Base-by-base conservation (phyloP, 352 stramenopile genomes). In the Phytophthora quininea region DNA sequence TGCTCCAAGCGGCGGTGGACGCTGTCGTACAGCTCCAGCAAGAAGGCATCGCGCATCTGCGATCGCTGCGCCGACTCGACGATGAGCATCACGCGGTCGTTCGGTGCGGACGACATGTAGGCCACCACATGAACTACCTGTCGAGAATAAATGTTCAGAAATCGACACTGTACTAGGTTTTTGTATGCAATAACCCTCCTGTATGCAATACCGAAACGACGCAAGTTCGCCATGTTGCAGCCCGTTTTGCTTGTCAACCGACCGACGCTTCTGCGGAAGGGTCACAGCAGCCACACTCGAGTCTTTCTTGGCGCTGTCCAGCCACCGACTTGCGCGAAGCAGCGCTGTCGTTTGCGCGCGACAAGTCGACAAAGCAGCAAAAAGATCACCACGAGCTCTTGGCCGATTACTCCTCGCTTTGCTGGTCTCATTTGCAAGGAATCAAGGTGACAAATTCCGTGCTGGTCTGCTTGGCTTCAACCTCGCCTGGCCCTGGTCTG, bases 1-100 rank as follows among this genome's bases (percentile, higher is more conserved):
- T 96, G 88, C 76, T 96, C 88, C 40, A 86, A 80, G 54, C 74
- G 82, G 54, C 87, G 88, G 54, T 94, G 86, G 86, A 88, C 77
- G 55, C 64, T 94, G 27, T 80, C 86, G 33, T 92, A 91, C 65
- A 86, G 80, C 47, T 85, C 81, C 31, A 90, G 74, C 59, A 94
- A 91, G 64, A 94, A 94, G 59, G 80, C 86, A 8, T 92, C 84
- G 29, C 84, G 86, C 43, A 79, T 94, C 27, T 94, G 86, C 63
- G 86, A 94, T 58, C 78, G 69, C 52, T 94, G 86, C 50, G 84
- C 79, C 35, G 65, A 78, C 38, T 69, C 74, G 33, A 76, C 79
- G 56, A 76, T 77, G 71, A 82, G 55, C 31, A 69, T 84, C 43
- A 71, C 71, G n/a, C 54, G 58, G 15, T 82, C 79, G 24, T 71